Percentiles rank a stretch among this genome's conserved stretches.
These are phyloP conservation scores for Trametes pubescens DNA, from an alignment of 1,284 basidiomycete species.

Conservation along the genomic window DNA sequence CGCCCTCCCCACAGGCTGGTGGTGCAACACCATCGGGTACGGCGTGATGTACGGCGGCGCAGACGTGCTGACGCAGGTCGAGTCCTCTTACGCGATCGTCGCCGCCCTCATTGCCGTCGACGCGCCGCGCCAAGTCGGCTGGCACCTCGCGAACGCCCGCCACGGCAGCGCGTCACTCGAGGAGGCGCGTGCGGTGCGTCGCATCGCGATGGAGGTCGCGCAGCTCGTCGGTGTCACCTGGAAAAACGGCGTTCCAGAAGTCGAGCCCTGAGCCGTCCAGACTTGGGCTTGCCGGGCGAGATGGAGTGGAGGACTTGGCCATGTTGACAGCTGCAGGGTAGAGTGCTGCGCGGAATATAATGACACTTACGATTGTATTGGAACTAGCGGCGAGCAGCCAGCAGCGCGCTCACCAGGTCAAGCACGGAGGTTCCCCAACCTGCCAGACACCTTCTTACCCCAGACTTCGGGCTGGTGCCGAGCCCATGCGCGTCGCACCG, in stretches of 20 bases:
- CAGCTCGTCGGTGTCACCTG: slow-evolving; percentile 50
- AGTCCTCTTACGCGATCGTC: slow-evolving; percentile 58
- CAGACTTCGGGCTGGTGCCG: too few relatives aligned
- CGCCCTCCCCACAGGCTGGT: slow-evolving; percentile 51
- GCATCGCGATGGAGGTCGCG: slow-evolving; percentile 44
- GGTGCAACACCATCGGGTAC: slow-evolving; percentile 60
- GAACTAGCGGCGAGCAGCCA: not conserved
- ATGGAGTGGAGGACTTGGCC: not conserved
- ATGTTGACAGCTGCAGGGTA: not conserved
- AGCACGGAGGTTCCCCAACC: not conserved
- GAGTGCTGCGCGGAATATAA: not conserved
- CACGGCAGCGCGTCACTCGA: slow-evolving; percentile 44
- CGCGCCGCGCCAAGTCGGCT: slow-evolving; percentile 60
- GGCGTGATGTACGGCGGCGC: slow-evolving; percentile 56
- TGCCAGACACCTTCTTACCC: not conserved
- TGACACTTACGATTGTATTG: not conserved
- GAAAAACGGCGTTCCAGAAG: slow-evolving; percentile 53
- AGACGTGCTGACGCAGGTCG: slow-evolving; percentile 50
- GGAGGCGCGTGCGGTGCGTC: slow-evolving; percentile 43
- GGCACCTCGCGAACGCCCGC: slow-evolving; percentile 59
- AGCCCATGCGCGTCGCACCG: not conserved
- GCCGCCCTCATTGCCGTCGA: slow-evolving; percentile 59
- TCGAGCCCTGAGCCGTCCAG: slow-evolving; percentile 11
- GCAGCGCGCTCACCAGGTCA: not conserved
- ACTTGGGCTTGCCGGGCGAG: not conserved